Percentiles rank a stretch among this genome's conserved stretches.
Evolutionary conservation across 2,329 filamentous ascomycete species (phyloP).

Genomic region (Fusarium buharicum): DNA sequence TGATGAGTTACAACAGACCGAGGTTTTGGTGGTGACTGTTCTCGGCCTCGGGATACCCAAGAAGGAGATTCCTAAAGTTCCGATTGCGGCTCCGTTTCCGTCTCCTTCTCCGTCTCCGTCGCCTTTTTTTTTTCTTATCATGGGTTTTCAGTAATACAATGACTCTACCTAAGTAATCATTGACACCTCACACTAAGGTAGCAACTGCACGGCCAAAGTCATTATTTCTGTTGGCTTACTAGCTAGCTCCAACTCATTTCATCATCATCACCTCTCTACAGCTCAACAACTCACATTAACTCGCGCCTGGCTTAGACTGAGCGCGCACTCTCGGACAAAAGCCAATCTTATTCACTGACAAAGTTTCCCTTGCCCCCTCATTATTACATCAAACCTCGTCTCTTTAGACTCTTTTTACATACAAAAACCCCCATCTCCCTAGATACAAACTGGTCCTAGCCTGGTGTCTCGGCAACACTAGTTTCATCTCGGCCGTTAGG

Average conservation of each 20-base stretch:
- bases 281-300: too few relatives aligned
- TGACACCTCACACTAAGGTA: neutral
- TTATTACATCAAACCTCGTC: constrained; percentile 7
- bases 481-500: constrained; percentile 30
- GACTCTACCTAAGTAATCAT: too few relatives aligned
- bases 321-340: neutral
- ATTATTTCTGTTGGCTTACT: constrained; percentile 27
- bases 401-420: constrained; percentile 6
- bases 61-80: constrained; percentile 20
- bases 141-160: neutral
- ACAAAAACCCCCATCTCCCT: neutral
- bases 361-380: constrained; percentile 7
- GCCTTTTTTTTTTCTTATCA: neutral
- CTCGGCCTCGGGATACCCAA: constrained; percentile 28
- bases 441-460: constrained; percentile 7
- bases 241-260: constrained; percentile 28
- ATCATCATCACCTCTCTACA: neutral
- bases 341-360: constrained; percentile 1
- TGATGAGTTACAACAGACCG: constrained; percentile 18
- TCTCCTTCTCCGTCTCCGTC: neutral
- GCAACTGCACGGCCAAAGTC: constrained; percentile 23
- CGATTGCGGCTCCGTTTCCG: constrained; percentile 20
- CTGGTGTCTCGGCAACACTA: constrained; percentile 40
- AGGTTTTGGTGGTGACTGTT: constrained; percentile 7
- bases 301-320: neutral